Conservation (phyloP, 1,139 yeast genomes). For the Diutina pseudorugosa region DNA sequence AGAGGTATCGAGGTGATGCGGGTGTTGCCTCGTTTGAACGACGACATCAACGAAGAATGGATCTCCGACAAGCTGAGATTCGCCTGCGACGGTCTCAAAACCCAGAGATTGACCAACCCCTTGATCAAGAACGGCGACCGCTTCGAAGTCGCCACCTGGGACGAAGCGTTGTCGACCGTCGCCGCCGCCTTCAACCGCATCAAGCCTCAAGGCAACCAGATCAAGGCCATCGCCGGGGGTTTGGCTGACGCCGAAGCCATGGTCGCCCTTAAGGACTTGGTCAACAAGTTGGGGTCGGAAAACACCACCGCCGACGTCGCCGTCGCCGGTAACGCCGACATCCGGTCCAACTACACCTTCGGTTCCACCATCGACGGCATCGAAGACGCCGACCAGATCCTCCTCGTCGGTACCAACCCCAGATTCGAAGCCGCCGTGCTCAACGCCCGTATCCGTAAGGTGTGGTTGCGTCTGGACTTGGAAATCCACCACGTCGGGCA, state of each 20-base stretch:
- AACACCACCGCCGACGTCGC: slow-evolving; percentile 65
- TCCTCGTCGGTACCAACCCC: slow-evolving; percentile 77
- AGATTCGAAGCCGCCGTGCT: slow-evolving; percentile 86
- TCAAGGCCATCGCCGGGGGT: slow-evolving; percentile 78
- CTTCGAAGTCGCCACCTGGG: slow-evolving; percentile 78
- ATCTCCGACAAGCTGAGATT: slow-evolving; percentile 80
- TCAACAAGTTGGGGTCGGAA: slow-evolving; percentile 71
- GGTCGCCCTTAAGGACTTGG: slow-evolving; percentile 71
- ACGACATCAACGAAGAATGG: slow-evolving; percentile 88
- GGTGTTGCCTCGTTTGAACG: slow-evolving; percentile 76
- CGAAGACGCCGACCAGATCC: slow-evolving; percentile 72
- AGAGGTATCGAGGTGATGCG: slow-evolving; percentile 87
- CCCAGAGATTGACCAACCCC: slow-evolving; percentile 79
- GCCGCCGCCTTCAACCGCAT: slow-evolving; percentile 50
- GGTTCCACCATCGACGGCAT: slow-evolving; percentile 72
- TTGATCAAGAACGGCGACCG: slow-evolving; percentile 59
- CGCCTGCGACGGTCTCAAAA: slow-evolving; percentile 77
- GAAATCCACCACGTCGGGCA: slow-evolving; percentile 67
- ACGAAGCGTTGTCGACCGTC: slow-evolving; percentile 65
- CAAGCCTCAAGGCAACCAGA: slow-evolving; percentile 55
- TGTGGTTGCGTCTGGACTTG: slow-evolving; percentile 61
- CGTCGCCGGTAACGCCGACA: slow-evolving; percentile 52
- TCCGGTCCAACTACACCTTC: slow-evolving; percentile 72
- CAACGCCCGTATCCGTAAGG: slow-evolving; percentile 72
- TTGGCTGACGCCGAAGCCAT: slow-evolving; percentile 73